These are phyloP conservation scores for Pythium vanterpoolii DNA, from an alignment of 352 stramenopile genomes.

Conservation along the genomic window DNA sequence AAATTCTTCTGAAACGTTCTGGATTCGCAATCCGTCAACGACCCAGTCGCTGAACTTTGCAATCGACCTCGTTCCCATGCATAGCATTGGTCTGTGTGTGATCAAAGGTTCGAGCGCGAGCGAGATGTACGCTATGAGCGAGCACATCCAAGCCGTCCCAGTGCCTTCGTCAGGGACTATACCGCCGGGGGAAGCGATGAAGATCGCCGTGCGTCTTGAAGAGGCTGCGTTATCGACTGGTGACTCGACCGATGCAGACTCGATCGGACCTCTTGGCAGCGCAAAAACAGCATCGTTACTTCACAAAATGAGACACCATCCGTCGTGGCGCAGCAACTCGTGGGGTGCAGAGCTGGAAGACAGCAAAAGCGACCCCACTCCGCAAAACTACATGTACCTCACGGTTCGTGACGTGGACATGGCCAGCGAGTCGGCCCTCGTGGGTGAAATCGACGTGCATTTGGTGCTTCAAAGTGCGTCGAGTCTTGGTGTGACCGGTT, in stretches of 20 bases:
- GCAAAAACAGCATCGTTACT: constrained; percentile 28
- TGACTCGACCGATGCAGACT: constrained; percentile 13
- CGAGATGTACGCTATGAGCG: constrained; percentile 74
- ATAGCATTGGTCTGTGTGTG: constrained; percentile 58
- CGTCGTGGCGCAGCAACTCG: constrained; percentile 80
- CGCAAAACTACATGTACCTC: constrained; percentile 72
- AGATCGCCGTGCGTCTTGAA: constrained; percentile 78
- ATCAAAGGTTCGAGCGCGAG: constrained; percentile 48
- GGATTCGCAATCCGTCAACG: constrained; percentile 73
- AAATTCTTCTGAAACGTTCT: constrained; percentile 73
- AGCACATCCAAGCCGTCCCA: constrained; percentile 72
- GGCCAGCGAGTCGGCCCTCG: constrained; percentile 41
- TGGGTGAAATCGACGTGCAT: constrained; percentile 64
- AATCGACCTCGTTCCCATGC: constrained; percentile 67
- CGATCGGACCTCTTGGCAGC: background rate
- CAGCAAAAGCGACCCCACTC: constrained; percentile 32
- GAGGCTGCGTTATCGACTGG: constrained; percentile 36
- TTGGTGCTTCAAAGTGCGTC: constrained; percentile 47
- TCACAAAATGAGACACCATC: constrained; percentile 78
- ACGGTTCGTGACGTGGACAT: constrained; percentile 70
- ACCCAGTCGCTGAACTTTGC: constrained; percentile 65
- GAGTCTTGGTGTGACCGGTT: background rate
- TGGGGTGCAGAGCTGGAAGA: constrained; percentile 65
- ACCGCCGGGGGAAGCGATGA: constrained; percentile 63
- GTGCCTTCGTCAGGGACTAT: constrained; percentile 72